Evolutionary conservation across 2,329 filamentous ascomycete species (phyloP).

Genomic region (Colletotrichum sp.): DNA sequence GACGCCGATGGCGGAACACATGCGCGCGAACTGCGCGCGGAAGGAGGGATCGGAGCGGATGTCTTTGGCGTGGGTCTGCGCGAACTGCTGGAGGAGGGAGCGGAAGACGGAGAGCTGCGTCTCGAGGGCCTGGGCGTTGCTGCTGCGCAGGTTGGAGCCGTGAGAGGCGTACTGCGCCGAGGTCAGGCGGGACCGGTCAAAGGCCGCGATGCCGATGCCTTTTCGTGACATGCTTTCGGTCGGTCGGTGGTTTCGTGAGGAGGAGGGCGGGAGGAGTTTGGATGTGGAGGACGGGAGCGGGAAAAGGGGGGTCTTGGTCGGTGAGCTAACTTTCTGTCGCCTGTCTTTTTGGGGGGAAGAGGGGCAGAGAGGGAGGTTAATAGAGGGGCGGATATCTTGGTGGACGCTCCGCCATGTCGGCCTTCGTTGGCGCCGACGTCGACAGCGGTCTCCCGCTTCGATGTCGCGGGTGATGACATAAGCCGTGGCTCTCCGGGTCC

Average conservation of each 20-base stretch:
- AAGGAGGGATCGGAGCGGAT: slow-evolving; percentile 96
- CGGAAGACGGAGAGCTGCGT: slow-evolving; percentile 97
- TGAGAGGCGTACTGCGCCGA: slow-evolving; percentile 90
- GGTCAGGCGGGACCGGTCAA: slow-evolving; percentile 83
- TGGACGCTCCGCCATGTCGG: background rate
- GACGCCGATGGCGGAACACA: slow-evolving; percentile 97
- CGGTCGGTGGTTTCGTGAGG: background rate
- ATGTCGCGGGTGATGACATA: slow-evolving; percentile 6
- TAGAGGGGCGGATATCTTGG: slow-evolving; percentile 1
- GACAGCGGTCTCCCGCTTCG: background rate
- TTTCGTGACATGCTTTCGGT: slow-evolving; percentile 66
- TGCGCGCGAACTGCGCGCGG: slow-evolving; percentile 95
- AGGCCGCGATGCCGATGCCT: slow-evolving; percentile 89
- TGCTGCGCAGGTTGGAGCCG: slow-evolving; percentile 83
- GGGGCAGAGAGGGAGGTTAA: background rate
- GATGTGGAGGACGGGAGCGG: background rate
- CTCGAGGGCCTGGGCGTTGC: slow-evolving; percentile 83
- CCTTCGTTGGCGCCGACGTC: background rate
- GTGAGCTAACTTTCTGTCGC: background rate
- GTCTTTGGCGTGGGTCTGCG: slow-evolving; percentile 90
- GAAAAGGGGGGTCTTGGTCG: background rate
- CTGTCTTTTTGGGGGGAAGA: background rate
- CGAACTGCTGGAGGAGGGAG: slow-evolving; percentile 92
- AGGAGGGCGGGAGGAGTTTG: background rate
- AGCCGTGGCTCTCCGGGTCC: background rate